Evolutionary conservation across 805 yeast species (phyloP).

Genomic region (Blastobotrys attinorum): DNA sequence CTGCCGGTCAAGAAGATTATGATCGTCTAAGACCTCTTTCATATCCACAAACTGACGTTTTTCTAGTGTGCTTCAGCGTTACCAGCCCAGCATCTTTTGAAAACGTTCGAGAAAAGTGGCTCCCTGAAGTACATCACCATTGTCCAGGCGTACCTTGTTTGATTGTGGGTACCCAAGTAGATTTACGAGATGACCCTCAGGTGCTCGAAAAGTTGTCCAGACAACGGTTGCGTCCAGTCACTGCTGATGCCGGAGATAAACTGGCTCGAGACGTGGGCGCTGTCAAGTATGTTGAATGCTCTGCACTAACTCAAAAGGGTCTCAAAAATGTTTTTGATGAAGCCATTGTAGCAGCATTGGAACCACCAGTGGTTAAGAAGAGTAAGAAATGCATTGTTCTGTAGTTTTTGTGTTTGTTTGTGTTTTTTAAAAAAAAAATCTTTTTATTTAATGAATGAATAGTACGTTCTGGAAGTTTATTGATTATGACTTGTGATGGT

Average conservation of each 20-base stretch:
- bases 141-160: conserved; percentile 98
- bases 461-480: too few relatives aligned
- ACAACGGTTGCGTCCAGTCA: conserved; percentile 81
- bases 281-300: conserved; percentile 94
- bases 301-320: conserved; percentile 95
- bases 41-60: conserved; percentile 96
- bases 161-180: conserved; percentile 95
- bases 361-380: conserved; percentile 90
- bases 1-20: conserved; percentile 99
- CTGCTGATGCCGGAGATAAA: conserved; percentile 82
- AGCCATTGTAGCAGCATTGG: conserved; percentile 96
- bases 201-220: conserved; percentile 83
- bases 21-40: conserved; percentile 94
- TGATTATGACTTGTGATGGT: background rate
- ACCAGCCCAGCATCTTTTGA: conserved; percentile 96
- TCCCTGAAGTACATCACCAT: conserved; percentile 96
- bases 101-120: conserved; percentile 97
- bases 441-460: too few relatives aligned
- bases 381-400: conserved; percentile 70
- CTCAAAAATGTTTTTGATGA: conserved; percentile 97
- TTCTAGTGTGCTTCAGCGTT: conserved; percentile 90
- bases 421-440: too few relatives aligned
- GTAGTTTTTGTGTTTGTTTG: conserved; percentile 28
- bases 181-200: conserved; percentile 87
- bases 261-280: conserved; percentile 92